phyloP scores from a whole-genome alignment of 2,329 filamentous ascomycete species.

The Fusarium nygamai region DNA sequence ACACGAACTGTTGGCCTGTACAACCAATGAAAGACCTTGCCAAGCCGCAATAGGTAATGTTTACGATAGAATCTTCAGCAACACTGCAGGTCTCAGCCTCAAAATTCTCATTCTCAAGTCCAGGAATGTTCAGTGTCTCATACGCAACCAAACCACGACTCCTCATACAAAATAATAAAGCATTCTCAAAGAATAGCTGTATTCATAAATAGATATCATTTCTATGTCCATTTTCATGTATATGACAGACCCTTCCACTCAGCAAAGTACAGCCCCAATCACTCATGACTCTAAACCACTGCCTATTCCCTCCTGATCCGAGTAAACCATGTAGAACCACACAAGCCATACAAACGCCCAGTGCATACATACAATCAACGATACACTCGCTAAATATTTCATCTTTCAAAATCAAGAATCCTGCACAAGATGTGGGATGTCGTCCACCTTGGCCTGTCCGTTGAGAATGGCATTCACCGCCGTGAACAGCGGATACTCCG shows the following conservation, averaged over 20 bases:
- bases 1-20: not conserved
- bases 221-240: constrained; percentile 9
- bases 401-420: constrained; percentile 38
- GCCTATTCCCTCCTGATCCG: constrained; percentile 12
- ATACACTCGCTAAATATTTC: constrained; percentile 3
- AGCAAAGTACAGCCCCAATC: not conserved
- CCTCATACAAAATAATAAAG: rapidly evolving
- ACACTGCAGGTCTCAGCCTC: not conserved
- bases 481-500: constrained; percentile 91
- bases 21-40: not conserved
- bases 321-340: constrained; percentile 18
- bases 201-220: not conserved
- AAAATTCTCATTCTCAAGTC: not conserved
- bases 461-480: constrained; percentile 84
- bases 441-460: constrained; percentile 78
- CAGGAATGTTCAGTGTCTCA: not conserved
- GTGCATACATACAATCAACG: constrained; percentile 3
- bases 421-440: constrained; percentile 77
- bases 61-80: not conserved
- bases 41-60: not conserved
- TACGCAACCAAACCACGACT: not conserved
- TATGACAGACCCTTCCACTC: not conserved
- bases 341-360: constrained; percentile 39
- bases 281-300: constrained; percentile 20
- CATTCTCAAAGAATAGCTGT: not conserved